These are phyloP conservation scores for Phytophthora boehmeriae DNA, from an alignment of 352 stramenopile species.

Conservation along the genomic window DNA sequence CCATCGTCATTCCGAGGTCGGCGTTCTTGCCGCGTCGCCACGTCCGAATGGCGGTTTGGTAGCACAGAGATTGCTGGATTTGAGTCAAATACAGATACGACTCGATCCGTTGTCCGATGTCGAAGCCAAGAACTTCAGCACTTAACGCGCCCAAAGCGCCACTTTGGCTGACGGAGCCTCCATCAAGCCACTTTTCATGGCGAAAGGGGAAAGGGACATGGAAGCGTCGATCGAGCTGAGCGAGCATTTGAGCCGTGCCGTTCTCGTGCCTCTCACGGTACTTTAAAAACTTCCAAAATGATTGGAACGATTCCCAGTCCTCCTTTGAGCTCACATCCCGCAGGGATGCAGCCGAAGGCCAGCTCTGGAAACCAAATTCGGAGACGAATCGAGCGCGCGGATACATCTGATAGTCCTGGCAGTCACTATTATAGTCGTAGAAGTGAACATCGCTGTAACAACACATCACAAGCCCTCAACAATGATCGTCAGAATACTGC, in stretches of 20 bases:
- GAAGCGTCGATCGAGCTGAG: conserved; percentile 75
- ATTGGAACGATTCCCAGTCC: conserved; percentile 74
- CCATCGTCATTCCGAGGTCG: conserved; percentile 65
- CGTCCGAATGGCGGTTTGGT: conserved; percentile 74
- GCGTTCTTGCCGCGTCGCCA: conserved; percentile 71
- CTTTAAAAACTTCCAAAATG: conserved; percentile 76
- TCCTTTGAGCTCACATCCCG: conserved; percentile 45
- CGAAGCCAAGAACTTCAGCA: conserved; percentile 41
- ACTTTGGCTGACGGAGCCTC: conserved; percentile 21
- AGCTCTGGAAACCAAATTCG: conserved; percentile 89
- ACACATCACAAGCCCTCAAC: neutral
- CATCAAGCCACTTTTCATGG: conserved; percentile 57
- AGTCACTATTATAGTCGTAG: conserved; percentile 85
- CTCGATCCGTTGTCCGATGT: conserved; percentile 50
- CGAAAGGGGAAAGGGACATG: conserved; percentile 67
- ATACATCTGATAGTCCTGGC: conserved; percentile 75
- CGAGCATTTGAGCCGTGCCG: conserved; percentile 73
- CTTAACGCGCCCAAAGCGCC: too few species aligned
- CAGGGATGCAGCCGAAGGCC: conserved; percentile 63
- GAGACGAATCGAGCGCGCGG: conserved; percentile 81
- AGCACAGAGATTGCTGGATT: conserved; percentile 81
- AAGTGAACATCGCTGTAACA: conserved; percentile 81
- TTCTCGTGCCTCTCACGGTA: conserved; percentile 86
- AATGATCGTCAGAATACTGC: neutral
- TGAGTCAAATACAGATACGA: conserved; percentile 81